Base-by-base conservation (phyloP, 2,329 filamentous ascomycete genomes). In the Colletotrichum echinochloae region DNA sequence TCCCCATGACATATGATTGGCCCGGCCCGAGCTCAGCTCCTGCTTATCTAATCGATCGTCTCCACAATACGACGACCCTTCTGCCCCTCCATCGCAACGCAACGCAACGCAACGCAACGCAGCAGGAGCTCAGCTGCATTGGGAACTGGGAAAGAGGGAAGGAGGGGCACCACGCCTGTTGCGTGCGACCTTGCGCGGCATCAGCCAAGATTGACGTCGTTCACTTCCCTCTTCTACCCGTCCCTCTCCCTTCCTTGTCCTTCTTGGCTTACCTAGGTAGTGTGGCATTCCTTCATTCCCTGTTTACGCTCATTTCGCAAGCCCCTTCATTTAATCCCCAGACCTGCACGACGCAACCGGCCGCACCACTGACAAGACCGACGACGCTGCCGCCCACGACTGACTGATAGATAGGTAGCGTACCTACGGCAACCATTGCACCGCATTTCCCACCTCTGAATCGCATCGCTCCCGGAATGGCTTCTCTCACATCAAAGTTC, bases 401-500 rank as follows among this genome's bases (percentile, higher is more conserved):
- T 8, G 16, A 18, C 20, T n/a, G n/a, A n/a, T n/a, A n/a, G n/a
- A n/a, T n/a, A n/a, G n/a, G n/a, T n/a, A n/a, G n/a, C n/a, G n/a
- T n/a, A n/a, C n/a, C n/a, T n/a, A 20, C 26, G 7, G 18, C 26
- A 33, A 41, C 14, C 9, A 20, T 18, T 18, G 30, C 48, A 41
- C 30, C 18, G 28, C 49, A n/a, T 33, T 28, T 8, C 16, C 16
- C 18, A 33, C 4, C 26, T 12, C 18, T 26, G 30, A 16, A 49
- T 23, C 16, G 5, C 44, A 20, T 16, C 39, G 35, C 33, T 26
- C 16, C 60, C 41, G 1, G 4, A n/a, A 73, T 72, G 65, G 65
- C 65, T 8, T 44, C 61, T 23, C 39, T 57, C 2, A 73, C 70
- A 33, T 66, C 71, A 8, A 66, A 75, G 30, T 60, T 84, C 9